Conservation (phyloP, 495 filamentous ascomycete species). For the Neurospora sp. region DNA sequence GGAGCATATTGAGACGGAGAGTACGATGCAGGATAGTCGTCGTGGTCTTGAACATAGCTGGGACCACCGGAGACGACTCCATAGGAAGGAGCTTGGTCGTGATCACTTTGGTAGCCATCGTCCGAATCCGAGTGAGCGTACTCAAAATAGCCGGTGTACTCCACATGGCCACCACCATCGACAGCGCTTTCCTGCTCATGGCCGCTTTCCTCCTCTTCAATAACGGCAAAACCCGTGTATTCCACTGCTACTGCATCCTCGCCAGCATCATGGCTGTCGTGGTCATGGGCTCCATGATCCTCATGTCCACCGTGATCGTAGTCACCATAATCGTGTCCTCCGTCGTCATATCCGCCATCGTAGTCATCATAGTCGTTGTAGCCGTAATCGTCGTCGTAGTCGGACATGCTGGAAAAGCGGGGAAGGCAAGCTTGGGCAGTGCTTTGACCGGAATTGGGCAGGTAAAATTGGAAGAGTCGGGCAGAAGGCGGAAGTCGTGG, state of each 20-base stretch:
- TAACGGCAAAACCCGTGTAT: background rate
- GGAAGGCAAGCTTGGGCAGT: background rate
- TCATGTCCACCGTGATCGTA: background rate
- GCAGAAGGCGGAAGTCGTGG: background rate
- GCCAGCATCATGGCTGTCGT: background rate
- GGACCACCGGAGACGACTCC: background rate
- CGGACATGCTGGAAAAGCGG: background rate
- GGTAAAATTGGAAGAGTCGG: background rate
- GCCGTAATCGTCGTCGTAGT: background rate
- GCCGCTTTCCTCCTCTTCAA: background rate
- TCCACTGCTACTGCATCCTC: background rate
- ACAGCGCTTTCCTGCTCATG: background rate
- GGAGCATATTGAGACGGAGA: background rate
- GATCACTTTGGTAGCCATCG: background rate
- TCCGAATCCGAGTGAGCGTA: background rate
- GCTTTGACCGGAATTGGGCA: background rate
- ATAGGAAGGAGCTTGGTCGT: background rate
- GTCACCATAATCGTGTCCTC: background rate
- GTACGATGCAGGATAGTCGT: background rate
- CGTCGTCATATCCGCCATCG: background rate
- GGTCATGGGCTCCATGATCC: background rate
- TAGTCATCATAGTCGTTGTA: background rate
- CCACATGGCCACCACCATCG: background rate
- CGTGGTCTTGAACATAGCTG: background rate
- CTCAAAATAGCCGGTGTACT: background rate